A percentile compares a stretch with the other conserved stretches of the same genome.
Evolutionary conservation across 2,329 filamentous ascomycete species (phyloP).

Genomic region (Aspergillus brasiliensis): DNA sequence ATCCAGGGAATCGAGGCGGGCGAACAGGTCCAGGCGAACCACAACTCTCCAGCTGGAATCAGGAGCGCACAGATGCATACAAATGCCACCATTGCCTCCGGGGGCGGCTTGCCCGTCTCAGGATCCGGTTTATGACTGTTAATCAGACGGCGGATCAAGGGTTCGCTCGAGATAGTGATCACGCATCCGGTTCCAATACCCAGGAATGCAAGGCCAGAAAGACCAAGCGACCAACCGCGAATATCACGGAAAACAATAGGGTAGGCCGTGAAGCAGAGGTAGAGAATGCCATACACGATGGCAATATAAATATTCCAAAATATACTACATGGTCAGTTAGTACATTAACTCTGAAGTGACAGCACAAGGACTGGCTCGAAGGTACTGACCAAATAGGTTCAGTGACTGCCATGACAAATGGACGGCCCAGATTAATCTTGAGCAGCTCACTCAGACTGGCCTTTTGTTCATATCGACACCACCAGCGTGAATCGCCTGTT

Average conservation of each 20-base stretch:
- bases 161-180: constrained; percentile 58
- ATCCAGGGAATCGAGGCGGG: constrained; percentile 79
- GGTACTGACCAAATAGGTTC: constrained; percentile 76
- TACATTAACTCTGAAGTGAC: constrained; percentile 3
- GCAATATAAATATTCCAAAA: constrained; percentile 73
- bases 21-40: constrained; percentile 85
- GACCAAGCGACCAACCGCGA: constrained; percentile 74
- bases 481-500: constrained; percentile 71
- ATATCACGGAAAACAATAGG: constrained; percentile 76
- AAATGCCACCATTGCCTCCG: constrained; percentile 79
- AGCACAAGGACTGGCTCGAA: background rate
- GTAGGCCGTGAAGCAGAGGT: constrained; percentile 88
- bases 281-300: constrained; percentile 81
- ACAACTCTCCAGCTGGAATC: constrained; percentile 76
- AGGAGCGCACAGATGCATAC: constrained; percentile 77
- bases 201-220: constrained; percentile 75
- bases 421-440: constrained; percentile 73
- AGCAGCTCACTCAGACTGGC: constrained; percentile 66
- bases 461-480: constrained; percentile 77
- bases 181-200: constrained; percentile 66
- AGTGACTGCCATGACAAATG: constrained; percentile 73
- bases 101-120: constrained; percentile 69
- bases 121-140: constrained; percentile 74
- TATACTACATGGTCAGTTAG: constrained; percentile 53
- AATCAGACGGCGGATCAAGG: constrained; percentile 75